Base-by-base conservation (phyloP, 208 protist species). In the Acanthamoeba triangularis region DNA sequence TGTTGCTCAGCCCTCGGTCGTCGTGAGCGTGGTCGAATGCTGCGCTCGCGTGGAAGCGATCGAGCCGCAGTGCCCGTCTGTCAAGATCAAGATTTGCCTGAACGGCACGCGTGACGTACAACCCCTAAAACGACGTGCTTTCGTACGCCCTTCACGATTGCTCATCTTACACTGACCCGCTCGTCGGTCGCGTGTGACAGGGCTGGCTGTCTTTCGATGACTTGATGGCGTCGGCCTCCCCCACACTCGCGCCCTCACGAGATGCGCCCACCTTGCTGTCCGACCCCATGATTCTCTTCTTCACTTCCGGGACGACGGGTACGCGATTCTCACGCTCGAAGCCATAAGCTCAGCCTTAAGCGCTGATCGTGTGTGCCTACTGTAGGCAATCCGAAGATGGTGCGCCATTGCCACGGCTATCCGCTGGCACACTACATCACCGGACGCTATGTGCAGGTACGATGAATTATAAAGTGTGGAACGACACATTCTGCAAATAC, bases 381-480 rank as follows among this genome's bases (percentile, higher is more conserved):
- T n/a, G n/a, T 18, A 72, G 63, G 63, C 63, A 72, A 87, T 16
- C 78, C 78, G 49, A 87, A 87, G 49, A 87, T 87, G 78, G 78
- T 87, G 41, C 49, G 41, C 4, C 78, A 87, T 87, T 49, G 41
- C 14, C 78, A 87, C 35, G 49, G 49, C 7, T 87, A 59, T 33
- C 63, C 63, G 8, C n/a, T 72, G 63, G n/a, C 63, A 7, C 63
- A 72, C 16, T 72, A 72, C 63, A 72, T 72, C 63, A 72, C 63
- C 28, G 63, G 63, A 3, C n/a, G n/a, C 63, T 72, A 72, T 33
- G 63, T 72, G 49, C 49, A 52, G 49, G 49, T 52, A 52, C 49
- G 4, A n/a, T n/a, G n/a, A n/a, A n/a, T n/a, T n/a, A n/a, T n/a
- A n/a, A n/a, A n/a, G n/a, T n/a, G n/a, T n/a, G n/a, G n/a, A n/a